Conservation (phyloP, 257 asterid genomes). For the Ajuga chamaepitys region DNA sequence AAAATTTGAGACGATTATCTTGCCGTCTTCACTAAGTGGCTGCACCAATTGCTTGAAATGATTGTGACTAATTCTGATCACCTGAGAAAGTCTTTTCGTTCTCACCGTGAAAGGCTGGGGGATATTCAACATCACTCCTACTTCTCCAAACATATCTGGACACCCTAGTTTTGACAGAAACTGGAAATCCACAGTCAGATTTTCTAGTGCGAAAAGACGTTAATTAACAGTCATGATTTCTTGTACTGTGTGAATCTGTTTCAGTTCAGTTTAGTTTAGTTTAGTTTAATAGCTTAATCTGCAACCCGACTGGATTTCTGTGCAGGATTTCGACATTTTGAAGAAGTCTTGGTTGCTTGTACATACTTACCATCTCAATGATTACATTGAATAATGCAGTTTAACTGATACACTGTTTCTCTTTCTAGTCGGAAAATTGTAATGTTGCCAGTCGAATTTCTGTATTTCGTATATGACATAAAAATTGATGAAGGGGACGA, state of each 20-base stretch:
- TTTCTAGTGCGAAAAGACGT: neutral
- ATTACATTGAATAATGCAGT: neutral
- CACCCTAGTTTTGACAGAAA: conserved; percentile 50
- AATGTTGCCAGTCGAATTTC: neutral
- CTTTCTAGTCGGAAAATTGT: conserved; percentile 2
- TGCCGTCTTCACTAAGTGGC: conserved; percentile 57
- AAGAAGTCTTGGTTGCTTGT: neutral
- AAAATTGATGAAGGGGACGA: neutral
- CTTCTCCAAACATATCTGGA: conserved; percentile 75
- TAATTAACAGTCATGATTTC: neutral
- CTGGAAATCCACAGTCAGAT: conserved; percentile 35
- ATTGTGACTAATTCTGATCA: conserved; percentile 78
- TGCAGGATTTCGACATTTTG: conserved; percentile 15
- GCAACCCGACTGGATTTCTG: neutral
- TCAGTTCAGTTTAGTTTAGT: neutral
- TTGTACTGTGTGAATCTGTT: neutral
- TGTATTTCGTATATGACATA: too few relatives aligned
- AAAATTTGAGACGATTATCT: conserved; percentile 57
- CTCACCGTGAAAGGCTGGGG: conserved; percentile 97
- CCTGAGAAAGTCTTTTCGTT: conserved; percentile 89
- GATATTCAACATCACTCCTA: conserved; percentile 70
- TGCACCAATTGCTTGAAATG: conserved; percentile 86
- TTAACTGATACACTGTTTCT: neutral
- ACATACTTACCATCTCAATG: neutral
- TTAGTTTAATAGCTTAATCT: neutral